Evolutionary conservation across 768 basidiomycete genomes (phyloP), one percentile per base, ranked within the genome.

Genomic region (Collybia sp.): DNA sequence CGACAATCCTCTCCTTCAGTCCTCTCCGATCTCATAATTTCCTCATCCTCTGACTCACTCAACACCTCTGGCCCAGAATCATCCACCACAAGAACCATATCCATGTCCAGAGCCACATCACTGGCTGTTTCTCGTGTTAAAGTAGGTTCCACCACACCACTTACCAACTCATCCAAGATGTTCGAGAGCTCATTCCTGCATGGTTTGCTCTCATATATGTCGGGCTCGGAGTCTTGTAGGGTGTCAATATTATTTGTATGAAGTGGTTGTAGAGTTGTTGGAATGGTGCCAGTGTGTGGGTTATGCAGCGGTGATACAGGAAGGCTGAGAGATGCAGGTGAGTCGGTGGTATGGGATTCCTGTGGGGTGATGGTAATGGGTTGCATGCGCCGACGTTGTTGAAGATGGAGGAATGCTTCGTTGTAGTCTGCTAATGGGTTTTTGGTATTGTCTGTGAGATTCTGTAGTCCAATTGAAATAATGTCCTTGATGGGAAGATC

Each of bases 391-490:
- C 25, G 25, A 25, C 25, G 25, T 25, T 25, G 3, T 32, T 55
- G 57, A 5, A 62, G 47, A 5, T 40, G 37, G 1, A 11, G 0
- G 19, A 66, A 58, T 3, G 44, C 37, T 6, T 43, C 19, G 46
- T 66, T 68, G 50, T 56, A 66, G 10, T 65, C 61, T 0, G 16
- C 0, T 0, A 68, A 42, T 0, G 62, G 60, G n/a, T 37, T 37
- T 10, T n/a, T 18, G 4, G 13, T 13, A n/a, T 45, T 50, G 5
- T 44, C 43, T 1, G 31, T 33, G 1, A 67, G 55, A 2, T 38
- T 32, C 8, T 50, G 13, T 9, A 61, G 35, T 12, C 62, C 62
- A 3, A 47, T 35, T 1, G 50, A 30, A 6, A 56, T 53, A 9
- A 56, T 47, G 44, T 58, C 51, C 10, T 43, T 33, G 1, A 50